phyloP scores from a whole-genome alignment of 306 rosid species.

The Malus domestica region ASM211411v1 NC_041798.1:37088501-37089000 shows the following conservation, averaged over 20 bases:
- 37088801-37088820: conserved; percentile 4
- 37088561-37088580: conserved; percentile 3
- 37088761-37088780: not conserved
- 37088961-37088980: not conserved
- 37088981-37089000: not conserved
- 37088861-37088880: conserved; percentile 9
- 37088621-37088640: conserved; percentile 29
- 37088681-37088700: conserved; percentile 14
- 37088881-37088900: not conserved
- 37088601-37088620: conserved; percentile 32
- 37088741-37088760: not conserved
- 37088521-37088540: not conserved
- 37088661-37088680: conserved; percentile 27
- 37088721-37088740: not conserved
- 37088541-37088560: conserved; percentile 15
- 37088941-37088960: conserved; percentile 3
- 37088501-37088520: too few species aligned
- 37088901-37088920: conserved; percentile 26
- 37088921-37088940: conserved; percentile 21
- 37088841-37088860: conserved; percentile 17
- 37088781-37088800: conserved; percentile 19
- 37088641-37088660: conserved; percentile 23
- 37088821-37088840: conserved; percentile 26
- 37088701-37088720: not conserved
- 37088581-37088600: conserved; percentile 5